Evolutionary conservation across 2,329 filamentous ascomycete genomes (phyloP).

Genomic region (Orbilia brochopaga): DNA sequence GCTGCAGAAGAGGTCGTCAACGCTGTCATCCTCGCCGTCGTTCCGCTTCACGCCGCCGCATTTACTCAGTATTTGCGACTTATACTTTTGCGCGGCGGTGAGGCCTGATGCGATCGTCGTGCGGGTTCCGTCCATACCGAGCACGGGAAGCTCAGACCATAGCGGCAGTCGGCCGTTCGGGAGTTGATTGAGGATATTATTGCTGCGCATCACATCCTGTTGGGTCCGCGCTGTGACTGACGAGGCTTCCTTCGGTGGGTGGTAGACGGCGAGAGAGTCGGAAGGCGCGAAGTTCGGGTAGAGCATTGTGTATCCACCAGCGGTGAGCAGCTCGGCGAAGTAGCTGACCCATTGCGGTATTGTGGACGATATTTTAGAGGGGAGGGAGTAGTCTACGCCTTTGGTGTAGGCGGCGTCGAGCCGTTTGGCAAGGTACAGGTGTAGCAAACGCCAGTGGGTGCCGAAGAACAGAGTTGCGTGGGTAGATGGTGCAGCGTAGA

Average conservation of each 20-base stretch:
- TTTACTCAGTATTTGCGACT: conserved; percentile 23
- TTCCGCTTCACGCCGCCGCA: conserved; percentile 36
- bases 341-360: conserved; percentile 22
- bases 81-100: conserved; percentile 16
- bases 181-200: conserved; percentile 31
- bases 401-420: conserved; percentile 57
- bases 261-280: conserved; percentile 71
- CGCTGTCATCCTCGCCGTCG: conserved; percentile 38
- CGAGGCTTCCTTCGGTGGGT: conserved; percentile 65
- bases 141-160: conserved; percentile 26
- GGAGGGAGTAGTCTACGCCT: conserved; percentile 17
- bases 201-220: conserved; percentile 25
- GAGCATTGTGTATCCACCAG: conserved; percentile 76
- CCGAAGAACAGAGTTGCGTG: conserved; percentile 83
- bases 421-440: conserved; percentile 74
- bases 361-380: conserved; percentile 5
- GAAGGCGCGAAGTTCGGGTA: conserved; percentile 71
- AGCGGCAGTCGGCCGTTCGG: conserved; percentile 19
- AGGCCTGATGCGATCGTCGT: conserved; percentile 12
- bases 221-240: not conserved
- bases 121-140: conserved; percentile 28
- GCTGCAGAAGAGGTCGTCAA: conserved; percentile 44
- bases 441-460: conserved; percentile 83
- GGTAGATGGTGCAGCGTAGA: conserved; percentile 84
- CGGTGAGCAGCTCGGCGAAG: conserved; percentile 68